A percentile compares a stretch with the other conserved stretches of the same genome.
These are phyloP conservation scores for Didymella sp. DNA, from an alignment of 2,329 filamentous ascomycete genomes.

Conservation along the genomic window DNA sequence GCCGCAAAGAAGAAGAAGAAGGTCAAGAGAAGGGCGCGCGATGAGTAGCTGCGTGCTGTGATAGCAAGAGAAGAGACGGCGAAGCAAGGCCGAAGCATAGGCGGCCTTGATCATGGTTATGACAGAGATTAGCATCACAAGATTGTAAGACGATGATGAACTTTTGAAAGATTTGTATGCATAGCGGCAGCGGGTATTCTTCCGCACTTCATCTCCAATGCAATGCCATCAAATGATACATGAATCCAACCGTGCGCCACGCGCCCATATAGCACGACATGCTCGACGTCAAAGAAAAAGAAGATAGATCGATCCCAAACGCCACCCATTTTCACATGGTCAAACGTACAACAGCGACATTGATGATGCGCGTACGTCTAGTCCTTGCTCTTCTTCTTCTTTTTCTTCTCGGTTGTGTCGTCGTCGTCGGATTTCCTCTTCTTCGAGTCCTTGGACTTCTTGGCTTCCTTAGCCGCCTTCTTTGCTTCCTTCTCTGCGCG, in stretches of 20 bases:
- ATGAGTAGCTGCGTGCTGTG: neutral
- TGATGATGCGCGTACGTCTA: constrained; percentile 29
- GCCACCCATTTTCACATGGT: constrained; percentile 24
- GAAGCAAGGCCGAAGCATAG: neutral
- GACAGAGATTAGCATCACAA: neutral
- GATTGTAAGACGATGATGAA: neutral
- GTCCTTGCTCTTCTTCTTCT: constrained; percentile 65
- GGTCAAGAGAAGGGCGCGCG: constrained; percentile 16
- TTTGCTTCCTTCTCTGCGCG: constrained; percentile 59
- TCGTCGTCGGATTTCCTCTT: constrained; percentile 58
- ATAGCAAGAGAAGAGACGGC: too few relatives aligned
- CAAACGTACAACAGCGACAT: constrained; percentile 18
- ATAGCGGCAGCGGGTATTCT: constrained; percentile 21
- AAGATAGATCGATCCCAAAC: constrained; percentile 21
- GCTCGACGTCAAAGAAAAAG: constrained; percentile 18
- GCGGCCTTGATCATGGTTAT: too few relatives aligned
- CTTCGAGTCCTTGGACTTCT: constrained; percentile 62
- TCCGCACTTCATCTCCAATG: constrained; percentile 14
- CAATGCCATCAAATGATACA: constrained; percentile 30
- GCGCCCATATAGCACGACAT: constrained; percentile 22
- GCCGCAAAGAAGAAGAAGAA: constrained; percentile 36
- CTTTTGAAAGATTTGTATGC: constrained; percentile 21
- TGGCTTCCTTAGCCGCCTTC: constrained; percentile 58
- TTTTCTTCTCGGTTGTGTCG: constrained; percentile 57
- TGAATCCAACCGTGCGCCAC: constrained; percentile 29